Conservation (phyloP, 257 asterid species). For the Plantago ovata region DNA sequence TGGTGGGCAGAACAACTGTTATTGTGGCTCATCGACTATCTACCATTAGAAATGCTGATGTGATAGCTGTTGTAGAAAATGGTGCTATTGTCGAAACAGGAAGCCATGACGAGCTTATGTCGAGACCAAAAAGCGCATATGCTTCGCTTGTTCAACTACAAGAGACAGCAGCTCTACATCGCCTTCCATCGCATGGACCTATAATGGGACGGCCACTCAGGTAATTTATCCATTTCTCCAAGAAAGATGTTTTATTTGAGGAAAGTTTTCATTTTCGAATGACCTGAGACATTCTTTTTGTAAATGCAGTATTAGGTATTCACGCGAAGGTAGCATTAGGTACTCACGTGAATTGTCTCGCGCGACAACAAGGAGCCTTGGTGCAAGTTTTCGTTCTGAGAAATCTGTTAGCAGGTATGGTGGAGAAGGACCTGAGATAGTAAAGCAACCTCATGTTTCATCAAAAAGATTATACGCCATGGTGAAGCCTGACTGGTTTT, state of each 20-base stretch:
- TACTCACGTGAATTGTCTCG: constrained; percentile 78
- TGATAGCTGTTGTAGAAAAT: constrained; percentile 79
- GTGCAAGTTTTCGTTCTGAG: constrained; percentile 94
- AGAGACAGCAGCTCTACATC: constrained; percentile 61
- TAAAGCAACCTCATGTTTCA: constrained; percentile 41
- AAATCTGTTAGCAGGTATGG: constrained; percentile 63
- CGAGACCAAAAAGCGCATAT: constrained; percentile 68
- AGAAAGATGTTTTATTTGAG: too few species aligned
- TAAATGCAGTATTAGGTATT: constrained; percentile 49
- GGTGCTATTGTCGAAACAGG: constrained; percentile 81
- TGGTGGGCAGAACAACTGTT: constrained; percentile 90
- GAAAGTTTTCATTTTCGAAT: too few species aligned
- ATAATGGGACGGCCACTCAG: constrained; percentile 60
- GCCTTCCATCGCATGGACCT: constrained; percentile 64
- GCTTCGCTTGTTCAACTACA: constrained; percentile 88
- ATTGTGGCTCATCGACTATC: constrained; percentile 93
- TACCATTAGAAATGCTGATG: constrained; percentile 82
- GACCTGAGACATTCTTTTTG: not conserved
- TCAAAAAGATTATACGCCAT: constrained; percentile 66
- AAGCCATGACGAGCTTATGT: constrained; percentile 86
- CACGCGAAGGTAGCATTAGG: constrained; percentile 74
- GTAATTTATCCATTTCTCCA: constrained; percentile 23
- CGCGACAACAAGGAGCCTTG: constrained; percentile 70
- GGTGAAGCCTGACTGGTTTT: constrained; percentile 88
- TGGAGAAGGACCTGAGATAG: constrained; percentile 52